Conservation (phyloP, 75 land plant species). For the Picea sitchensis region DNA sequence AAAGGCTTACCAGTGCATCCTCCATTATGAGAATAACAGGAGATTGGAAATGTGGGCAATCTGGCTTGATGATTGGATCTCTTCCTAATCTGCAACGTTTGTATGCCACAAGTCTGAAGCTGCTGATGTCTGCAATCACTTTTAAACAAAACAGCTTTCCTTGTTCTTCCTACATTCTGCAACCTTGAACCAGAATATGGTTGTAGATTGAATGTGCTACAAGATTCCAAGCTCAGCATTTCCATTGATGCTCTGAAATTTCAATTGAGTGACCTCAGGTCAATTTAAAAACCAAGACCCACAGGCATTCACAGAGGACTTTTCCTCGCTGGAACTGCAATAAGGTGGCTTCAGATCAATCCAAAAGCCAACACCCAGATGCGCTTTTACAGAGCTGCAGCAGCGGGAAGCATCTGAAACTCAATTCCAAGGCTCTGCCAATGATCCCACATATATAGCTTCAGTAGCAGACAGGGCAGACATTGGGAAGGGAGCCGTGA, state of each 20-base stretch:
- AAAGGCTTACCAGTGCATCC: constrained; percentile 5
- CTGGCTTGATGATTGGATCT: constrained; percentile 1
- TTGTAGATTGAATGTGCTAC: not conserved
- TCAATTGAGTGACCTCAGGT: not conserved
- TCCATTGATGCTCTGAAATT: not conserved
- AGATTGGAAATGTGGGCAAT: constrained; percentile 2
- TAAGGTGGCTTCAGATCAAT: not conserved
- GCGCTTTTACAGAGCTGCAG: not conserved
- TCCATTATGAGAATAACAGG: constrained; percentile 5
- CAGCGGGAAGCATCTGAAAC: not conserved
- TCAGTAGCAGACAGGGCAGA: too few relatives aligned
- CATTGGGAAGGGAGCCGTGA: too few relatives aligned
- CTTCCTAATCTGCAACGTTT: not conserved
- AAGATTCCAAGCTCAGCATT: not conserved
- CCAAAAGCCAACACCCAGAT: not conserved
- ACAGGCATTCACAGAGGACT: not conserved
- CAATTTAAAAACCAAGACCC: not conserved
- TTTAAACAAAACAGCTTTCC: not conserved
- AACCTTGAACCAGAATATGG: constrained; percentile 3
- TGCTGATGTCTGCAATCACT: not conserved
- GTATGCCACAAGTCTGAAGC: not conserved
- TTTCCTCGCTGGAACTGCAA: not conserved
- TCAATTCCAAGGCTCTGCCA: not conserved
- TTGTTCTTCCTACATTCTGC: not conserved
- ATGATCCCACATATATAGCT: not conserved